These are phyloP conservation scores for Pseudotulostoma volvatum DNA, from an alignment of 495 filamentous ascomycete species.

Conservation along the genomic window DNA sequence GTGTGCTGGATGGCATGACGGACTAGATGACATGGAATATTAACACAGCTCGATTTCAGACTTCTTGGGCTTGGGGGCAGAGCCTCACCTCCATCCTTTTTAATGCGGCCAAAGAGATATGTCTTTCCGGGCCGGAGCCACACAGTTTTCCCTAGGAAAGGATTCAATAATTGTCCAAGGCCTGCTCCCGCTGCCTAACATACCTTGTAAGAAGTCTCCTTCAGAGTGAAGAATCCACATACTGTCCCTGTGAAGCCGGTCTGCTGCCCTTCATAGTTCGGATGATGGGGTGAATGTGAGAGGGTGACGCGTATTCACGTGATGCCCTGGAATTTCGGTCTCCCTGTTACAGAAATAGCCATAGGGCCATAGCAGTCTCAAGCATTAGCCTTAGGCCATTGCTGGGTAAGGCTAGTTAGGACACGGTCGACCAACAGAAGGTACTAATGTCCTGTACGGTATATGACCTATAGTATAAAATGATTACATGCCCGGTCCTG, in stretches of 20 bases:
- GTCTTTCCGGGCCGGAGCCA: slow-evolving; percentile 72
- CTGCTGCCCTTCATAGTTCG: neutral
- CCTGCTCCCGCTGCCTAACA: neutral
- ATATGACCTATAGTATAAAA: no score
- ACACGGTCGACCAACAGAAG: no score
- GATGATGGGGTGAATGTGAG: neutral
- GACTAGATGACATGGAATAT: slow-evolving; percentile 20
- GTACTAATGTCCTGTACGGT: no score
- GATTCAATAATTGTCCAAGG: slow-evolving; percentile 4
- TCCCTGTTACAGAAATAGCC: no score
- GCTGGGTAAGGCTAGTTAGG: no score
- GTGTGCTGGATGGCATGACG: slow-evolving; percentile 46
- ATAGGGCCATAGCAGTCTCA: no score
- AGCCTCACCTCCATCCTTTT: slow-evolving; percentile 31
- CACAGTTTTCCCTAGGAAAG: slow-evolving; percentile 43
- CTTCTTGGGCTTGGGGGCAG: neutral
- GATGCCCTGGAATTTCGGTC: neutral
- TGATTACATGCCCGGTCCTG: no score
- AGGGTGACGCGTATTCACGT: slow-evolving; percentile 3
- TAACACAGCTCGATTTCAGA: slow-evolving; percentile 5
- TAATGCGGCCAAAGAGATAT: slow-evolving; percentile 61
- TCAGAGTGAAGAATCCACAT: slow-evolving; percentile 35
- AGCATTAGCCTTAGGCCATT: no score
- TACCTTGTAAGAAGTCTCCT: slow-evolving; percentile 29
- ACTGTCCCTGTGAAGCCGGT: neutral